Base-by-base conservation (phyloP, 73 alveolate genomes). In the Symbiodinium pilosum region DNA sequence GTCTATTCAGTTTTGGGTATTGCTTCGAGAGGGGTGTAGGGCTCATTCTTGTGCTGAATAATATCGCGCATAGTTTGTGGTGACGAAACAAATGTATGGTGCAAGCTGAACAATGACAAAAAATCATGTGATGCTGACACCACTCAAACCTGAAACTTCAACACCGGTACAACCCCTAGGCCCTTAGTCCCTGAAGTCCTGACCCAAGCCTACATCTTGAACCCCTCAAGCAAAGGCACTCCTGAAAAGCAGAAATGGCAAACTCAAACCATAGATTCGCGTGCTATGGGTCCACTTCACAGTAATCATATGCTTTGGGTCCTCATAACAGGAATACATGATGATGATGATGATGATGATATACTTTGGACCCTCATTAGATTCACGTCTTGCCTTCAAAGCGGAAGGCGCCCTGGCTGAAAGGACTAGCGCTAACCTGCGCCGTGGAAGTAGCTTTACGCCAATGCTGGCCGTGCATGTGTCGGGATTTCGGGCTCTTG, bases 351-450 rank as follows among this genome's bases (percentile, higher is more conserved):
- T n/a, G n/a, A n/a, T n/a, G n/a, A n/a, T n/a, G n/a, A n/a, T n/a
- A n/a, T n/a, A 51, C 68, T 24, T 2, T 51, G 68, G 68, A 24
- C 4, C 68, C 4, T 51, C 21, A 51, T 51, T 51, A 51, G 68
- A n/a, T n/a, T n/a, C n/a, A n/a, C n/a, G n/a, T n/a, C n/a, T n/a
- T n/a, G 42, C 98, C 98, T 93, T 93, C 98, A 42, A 93, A 93
- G 59, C 98, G 98, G 43, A 42, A 93, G 39, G 98, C 98, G 16
- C 98, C 98, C 92, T 81, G 98, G 51, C 92, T 93, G 47, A 73
- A 93, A 54, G 97, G 97, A 30, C 89, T 68, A 12, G 97, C 97
- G 54, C 88, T 69, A 18, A 91, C 97, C 97, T 91, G 41, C 20
- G 41, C 39, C 6, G 30, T 4, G 81, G 21, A 8, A 56, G 73